Conservation (phyloP, 2,329 filamentous ascomycete species). For the Emmonsiellopsis sp. region DNA sequence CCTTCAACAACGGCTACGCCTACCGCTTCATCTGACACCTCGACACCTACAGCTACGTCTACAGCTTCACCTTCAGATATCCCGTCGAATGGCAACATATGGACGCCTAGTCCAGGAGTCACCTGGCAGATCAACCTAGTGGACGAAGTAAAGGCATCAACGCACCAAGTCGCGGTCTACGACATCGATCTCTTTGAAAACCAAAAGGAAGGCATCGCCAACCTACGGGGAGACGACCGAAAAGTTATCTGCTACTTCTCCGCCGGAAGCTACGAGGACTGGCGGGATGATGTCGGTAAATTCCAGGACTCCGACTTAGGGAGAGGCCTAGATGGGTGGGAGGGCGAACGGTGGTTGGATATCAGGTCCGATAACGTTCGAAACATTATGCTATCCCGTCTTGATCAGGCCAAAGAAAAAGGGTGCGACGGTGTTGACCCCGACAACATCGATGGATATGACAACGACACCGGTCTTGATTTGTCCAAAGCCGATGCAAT, state of each 20-base stretch:
- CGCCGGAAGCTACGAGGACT: constrained; percentile 58
- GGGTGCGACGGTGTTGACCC: constrained; percentile 62
- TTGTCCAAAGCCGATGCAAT: constrained; percentile 50
- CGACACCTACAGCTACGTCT: background rate
- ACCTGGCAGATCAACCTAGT: constrained; percentile 56
- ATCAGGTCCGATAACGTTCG: constrained; percentile 50
- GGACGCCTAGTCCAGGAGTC: constrained; percentile 44
- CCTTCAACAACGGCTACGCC: constrained; percentile 13
- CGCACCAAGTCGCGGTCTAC: constrained; percentile 46
- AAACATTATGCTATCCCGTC: constrained; percentile 52
- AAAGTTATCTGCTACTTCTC: constrained; percentile 69
- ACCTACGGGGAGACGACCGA: constrained; percentile 42
- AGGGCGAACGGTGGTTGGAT: constrained; percentile 58
- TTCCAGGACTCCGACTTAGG: constrained; percentile 52
- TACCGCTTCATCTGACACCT: no score
- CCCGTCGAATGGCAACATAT: constrained; percentile 22
- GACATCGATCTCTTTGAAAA: constrained; percentile 54
- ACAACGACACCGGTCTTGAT: constrained; percentile 52
- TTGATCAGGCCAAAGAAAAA: constrained; percentile 50
- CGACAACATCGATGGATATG: constrained; percentile 60
- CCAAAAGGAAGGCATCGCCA: constrained; percentile 35
- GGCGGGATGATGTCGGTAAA: constrained; percentile 47
- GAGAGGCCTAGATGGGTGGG: constrained; percentile 52
- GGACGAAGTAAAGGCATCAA: constrained; percentile 31
- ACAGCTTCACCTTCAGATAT: background rate